phyloP scores from a whole-genome alignment of 2,329 filamentous ascomycete genomes.

The Ophiocordyceps australis region DNA sequence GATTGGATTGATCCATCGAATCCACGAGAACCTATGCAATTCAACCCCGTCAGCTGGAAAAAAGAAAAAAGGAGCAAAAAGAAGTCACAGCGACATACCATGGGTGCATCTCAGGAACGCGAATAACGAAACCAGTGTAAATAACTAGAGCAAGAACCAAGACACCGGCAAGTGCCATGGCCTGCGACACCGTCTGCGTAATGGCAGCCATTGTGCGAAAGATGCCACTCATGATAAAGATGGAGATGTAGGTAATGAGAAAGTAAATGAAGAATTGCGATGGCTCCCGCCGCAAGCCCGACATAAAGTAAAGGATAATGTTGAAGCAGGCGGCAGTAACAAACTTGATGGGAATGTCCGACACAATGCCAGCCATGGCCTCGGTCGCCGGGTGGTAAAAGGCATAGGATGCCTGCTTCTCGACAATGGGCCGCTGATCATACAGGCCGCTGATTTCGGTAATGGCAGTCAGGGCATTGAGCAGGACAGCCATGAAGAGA shows the following conservation, averaged over 20 bases:
- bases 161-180: conserved; percentile 32
- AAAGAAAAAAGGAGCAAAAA: not conserved
- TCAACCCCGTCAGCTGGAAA: not conserved
- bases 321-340: conserved; percentile 30
- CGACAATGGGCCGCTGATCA: conserved; percentile 25
- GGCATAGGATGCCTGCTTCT: conserved; percentile 28
- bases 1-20: conserved; percentile 57
- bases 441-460: conserved; percentile 30
- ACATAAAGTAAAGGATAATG: conserved; percentile 38
- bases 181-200: conserved; percentile 45
- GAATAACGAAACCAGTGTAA: conserved; percentile 38
- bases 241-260: conserved; percentile 48
- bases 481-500: conserved; percentile 40
- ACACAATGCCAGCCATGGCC: conserved; percentile 32
- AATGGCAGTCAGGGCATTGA: conserved; percentile 39
- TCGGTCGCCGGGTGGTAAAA: conserved; percentile 34
- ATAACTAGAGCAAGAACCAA: conserved; percentile 41
- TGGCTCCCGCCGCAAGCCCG: conserved; percentile 34
- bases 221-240: conserved; percentile 56
- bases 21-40: conserved; percentile 41
- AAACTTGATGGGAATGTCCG: conserved; percentile 41
- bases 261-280: conserved; percentile 62
- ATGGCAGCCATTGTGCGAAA: conserved; percentile 58
- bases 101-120: conserved; percentile 39
- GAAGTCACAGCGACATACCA: too few relatives aligned